These are phyloP conservation scores for Tympanopsis confertula DNA, from an alignment of 2,329 filamentous ascomycete genomes.

Conservation along the genomic window DNA sequence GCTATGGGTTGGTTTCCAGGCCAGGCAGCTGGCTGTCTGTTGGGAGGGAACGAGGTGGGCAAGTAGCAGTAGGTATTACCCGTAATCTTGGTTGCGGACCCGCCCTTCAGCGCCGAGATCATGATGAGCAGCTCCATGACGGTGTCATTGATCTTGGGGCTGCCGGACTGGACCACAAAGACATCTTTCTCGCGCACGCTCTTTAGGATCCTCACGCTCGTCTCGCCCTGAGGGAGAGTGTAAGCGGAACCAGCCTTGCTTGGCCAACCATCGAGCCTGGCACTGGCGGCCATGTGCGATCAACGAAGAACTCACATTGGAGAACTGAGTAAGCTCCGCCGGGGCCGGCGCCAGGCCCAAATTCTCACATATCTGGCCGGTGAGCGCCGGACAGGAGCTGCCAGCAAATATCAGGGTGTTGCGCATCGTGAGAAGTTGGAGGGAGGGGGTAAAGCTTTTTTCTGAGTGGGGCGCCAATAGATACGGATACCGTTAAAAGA, in stretches of 20 bases:
- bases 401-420: slow-evolving; percentile 59
- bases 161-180: slow-evolving; percentile 96
- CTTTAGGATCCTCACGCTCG: slow-evolving; percentile 56
- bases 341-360: slow-evolving; percentile 53
- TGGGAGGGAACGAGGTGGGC: slow-evolving; percentile 1
- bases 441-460: no score
- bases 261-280: slow-evolving; percentile 2
- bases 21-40: background rate
- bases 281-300: slow-evolving; percentile 2
- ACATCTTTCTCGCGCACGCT: slow-evolving; percentile 95
- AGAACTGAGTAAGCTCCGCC: slow-evolving; percentile 58
- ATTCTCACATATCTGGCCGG: slow-evolving; percentile 55
- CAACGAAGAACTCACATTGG: slow-evolving; percentile 43
- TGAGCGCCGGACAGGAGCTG: slow-evolving; percentile 54
- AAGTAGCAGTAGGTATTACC: slow-evolving; percentile 40
- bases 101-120: slow-evolving; percentile 97
- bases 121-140: slow-evolving; percentile 99
- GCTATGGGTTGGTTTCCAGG: slow-evolving; percentile 6
- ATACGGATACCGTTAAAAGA: no score
- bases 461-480: no score
- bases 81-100: slow-evolving; percentile 90
- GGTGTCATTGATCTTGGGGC: slow-evolving; percentile 90
- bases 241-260: slow-evolving; percentile 2
- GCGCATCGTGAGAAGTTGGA: slow-evolving; percentile 42
- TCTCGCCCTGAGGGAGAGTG: slow-evolving; percentile 43